phyloP scores from a whole-genome alignment of 768 basidiomycete species.

The Cyclocybe aegerita region DNA sequence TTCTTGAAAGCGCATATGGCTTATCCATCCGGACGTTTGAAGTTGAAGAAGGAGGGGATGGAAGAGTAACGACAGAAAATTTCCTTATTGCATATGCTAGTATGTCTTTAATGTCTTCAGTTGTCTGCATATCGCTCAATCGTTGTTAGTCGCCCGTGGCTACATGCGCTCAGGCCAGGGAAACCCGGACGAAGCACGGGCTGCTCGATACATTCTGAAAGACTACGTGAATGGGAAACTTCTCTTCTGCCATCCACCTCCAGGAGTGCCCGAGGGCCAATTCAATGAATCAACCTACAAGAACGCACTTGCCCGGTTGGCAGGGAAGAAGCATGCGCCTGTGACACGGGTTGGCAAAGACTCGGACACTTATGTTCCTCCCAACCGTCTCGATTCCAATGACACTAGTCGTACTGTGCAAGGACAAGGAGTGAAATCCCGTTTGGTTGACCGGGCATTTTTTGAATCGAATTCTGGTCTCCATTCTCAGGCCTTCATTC shows the following conservation, averaged over 20 bases:
- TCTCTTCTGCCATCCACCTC: slow-evolving; percentile 89
- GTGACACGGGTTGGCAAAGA: slow-evolving; percentile 80
- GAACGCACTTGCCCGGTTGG: slow-evolving; percentile 53
- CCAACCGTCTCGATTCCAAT: slow-evolving; percentile 26
- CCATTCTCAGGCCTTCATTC: slow-evolving; percentile 62
- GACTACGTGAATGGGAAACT: slow-evolving; percentile 97
- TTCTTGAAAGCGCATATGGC: slow-evolving; percentile 91
- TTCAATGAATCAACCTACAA: slow-evolving; percentile 79
- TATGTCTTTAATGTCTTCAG: slow-evolving; percentile 42
- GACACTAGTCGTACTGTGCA: slow-evolving; percentile 26
- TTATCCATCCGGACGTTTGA: slow-evolving; percentile 64
- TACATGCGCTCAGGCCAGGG: slow-evolving; percentile 93
- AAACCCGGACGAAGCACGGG: slow-evolving; percentile 94
- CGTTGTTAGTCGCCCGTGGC: slow-evolving; percentile 80
- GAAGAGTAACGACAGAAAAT: slow-evolving; percentile 71
- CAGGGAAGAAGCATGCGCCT: slow-evolving; percentile 88
- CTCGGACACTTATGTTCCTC: slow-evolving; percentile 77
- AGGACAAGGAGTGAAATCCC: slow-evolving; percentile 53
- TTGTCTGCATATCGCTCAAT: slow-evolving; percentile 12
- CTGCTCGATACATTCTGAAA: slow-evolving; percentile 90
- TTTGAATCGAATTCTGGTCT: slow-evolving; percentile 60
- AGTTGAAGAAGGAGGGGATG: slow-evolving; percentile 84
- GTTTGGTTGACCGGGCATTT: slow-evolving; percentile 78
- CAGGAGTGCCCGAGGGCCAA: slow-evolving; percentile 55
- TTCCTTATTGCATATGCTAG: slow-evolving; percentile 90